Evolutionary conservation across 805 yeast species (phyloP).

Genomic region (Hyphopichia homilentoma): DNA sequence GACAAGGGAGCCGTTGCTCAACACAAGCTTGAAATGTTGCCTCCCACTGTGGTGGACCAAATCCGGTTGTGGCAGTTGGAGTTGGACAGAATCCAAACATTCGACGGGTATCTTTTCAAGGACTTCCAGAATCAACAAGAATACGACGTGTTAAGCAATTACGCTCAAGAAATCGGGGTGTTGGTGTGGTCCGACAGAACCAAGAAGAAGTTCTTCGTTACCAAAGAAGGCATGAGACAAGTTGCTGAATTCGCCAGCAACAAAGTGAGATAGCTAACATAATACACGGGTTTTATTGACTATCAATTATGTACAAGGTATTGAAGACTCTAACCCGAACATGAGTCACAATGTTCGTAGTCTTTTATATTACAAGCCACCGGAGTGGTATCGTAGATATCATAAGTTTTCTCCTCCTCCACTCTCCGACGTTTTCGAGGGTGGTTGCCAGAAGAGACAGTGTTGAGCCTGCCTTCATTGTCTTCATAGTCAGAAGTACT

Average conservation of each 20-base stretch:
- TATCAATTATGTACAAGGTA: not conserved
- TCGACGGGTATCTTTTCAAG: conserved; percentile 81
- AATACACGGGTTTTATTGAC: too few species aligned
- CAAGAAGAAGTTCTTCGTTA: conserved; percentile 76
- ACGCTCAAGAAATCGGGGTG: conserved; percentile 90
- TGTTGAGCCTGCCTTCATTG: conserved; percentile 1
- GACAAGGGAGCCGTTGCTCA: conserved; percentile 30
- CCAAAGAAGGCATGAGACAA: conserved; percentile 80
- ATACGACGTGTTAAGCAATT: conserved; percentile 64
- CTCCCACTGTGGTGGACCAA: conserved; percentile 97
- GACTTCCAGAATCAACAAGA: conserved; percentile 80
- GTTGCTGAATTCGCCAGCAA: conserved; percentile 89
- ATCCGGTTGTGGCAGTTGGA: conserved; percentile 95
- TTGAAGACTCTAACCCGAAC: conserved; percentile 33
- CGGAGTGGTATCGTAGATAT: conserved; percentile 34
- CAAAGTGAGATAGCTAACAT: conserved; percentile 22
- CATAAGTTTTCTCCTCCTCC: conserved; percentile 7
- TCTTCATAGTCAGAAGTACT: not conserved
- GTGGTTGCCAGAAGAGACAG: not conserved
- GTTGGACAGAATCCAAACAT: conserved; percentile 83
- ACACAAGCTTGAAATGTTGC: conserved; percentile 61
- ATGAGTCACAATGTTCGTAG: conserved; percentile 36
- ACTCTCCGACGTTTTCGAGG: not conserved
- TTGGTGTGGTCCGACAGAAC: conserved; percentile 78
- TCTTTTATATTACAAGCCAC: conserved; percentile 27